These are phyloP conservation scores for Monocercomonoides exilis DNA, from an alignment of 78 protist species.

Conservation along the genomic window DNA sequence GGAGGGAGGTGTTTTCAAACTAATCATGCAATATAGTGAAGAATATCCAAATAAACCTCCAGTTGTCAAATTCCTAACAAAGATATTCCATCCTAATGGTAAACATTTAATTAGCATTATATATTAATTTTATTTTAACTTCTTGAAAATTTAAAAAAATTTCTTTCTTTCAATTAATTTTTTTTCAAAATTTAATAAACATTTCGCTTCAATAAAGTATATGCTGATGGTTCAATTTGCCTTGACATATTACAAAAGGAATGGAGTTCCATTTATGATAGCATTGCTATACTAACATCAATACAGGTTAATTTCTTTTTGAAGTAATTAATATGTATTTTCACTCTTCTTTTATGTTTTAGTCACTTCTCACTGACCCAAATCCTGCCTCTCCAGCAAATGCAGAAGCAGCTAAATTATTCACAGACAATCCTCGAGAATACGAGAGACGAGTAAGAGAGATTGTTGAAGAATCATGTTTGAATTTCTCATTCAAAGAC, in stretches of 20 bases:
- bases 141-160: no score
- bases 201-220: no score
- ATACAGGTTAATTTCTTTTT: no score
- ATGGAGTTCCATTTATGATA: slow-evolving; percentile 10
- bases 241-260: neutral
- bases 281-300: neutral
- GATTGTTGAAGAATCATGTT: neutral
- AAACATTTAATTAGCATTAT: no score
- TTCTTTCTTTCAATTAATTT: no score
- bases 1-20: slow-evolving; percentile 7
- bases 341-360: no score
- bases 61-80: neutral
- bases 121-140: no score
- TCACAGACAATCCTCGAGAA: neutral
- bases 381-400: slow-evolving; percentile 5
- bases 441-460: neutral
- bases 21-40: neutral
- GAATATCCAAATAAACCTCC: slow-evolving; percentile 15
- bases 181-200: no score
- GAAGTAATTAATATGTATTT: no score
- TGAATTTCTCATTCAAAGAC: no score
- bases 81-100: slow-evolving; percentile 17
- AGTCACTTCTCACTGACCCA: slow-evolving; percentile 28
- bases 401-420: neutral
- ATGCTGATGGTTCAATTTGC: slow-evolving; percentile 1